A percentile compares a stretch with the other conserved stretches of the same genome.
Evolutionary conservation across 139 green algal species (phyloP).

Genomic region (Closterium sp.): DNA sequence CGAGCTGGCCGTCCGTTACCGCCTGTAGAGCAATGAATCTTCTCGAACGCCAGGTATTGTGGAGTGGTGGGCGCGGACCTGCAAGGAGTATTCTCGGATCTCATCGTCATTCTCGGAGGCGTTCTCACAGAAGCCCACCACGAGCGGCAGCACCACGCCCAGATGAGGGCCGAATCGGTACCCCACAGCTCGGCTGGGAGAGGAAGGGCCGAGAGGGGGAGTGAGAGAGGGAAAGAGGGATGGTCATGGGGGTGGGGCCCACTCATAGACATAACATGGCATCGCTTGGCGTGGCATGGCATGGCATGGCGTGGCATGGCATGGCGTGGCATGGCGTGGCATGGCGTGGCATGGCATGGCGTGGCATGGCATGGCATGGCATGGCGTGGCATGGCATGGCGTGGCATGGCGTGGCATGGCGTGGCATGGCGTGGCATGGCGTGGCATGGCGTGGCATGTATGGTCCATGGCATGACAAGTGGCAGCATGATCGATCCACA

Average conservation of each 20-base stretch:
- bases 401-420: too few relatives aligned
- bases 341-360: neutral
- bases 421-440: too few relatives aligned
- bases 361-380: neutral
- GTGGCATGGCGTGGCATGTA: too few relatives aligned
- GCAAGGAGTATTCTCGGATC: conserved; percentile 78
- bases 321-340: neutral
- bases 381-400: too few relatives aligned
- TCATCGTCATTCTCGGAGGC: conserved; percentile 73
- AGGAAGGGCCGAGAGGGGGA: neutral
- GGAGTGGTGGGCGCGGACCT: too few relatives aligned
- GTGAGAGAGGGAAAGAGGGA: too few relatives aligned
- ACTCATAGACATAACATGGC: neutral
- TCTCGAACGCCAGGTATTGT: too few relatives aligned
- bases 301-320: neutral
- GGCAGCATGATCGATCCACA: too few relatives aligned
- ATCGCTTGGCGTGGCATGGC: too few relatives aligned
- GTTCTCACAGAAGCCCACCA: conserved; percentile 60
- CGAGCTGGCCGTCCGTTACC: too few relatives aligned
- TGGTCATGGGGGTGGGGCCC: neutral
- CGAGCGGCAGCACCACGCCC: conserved; percentile 63
- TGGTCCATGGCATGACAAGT: too few relatives aligned
- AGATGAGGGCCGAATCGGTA: conserved; percentile 78
- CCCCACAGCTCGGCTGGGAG: conserved; percentile 58
- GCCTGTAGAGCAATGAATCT: too few relatives aligned